phyloP scores from a whole-genome alignment of 768 basidiomycete species.

The Boletellus ananiceps region DNA sequence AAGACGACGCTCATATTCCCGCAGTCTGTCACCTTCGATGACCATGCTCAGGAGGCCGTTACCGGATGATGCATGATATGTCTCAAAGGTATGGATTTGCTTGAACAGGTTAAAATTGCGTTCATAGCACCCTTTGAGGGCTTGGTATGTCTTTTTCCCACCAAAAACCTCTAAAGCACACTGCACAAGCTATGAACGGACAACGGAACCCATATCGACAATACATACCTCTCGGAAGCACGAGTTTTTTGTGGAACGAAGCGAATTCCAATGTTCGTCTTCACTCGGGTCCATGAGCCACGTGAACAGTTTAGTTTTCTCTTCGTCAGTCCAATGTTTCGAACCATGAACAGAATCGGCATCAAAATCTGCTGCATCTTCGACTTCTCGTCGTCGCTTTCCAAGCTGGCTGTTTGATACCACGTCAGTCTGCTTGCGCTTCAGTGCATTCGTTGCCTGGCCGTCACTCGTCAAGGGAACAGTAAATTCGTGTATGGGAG shows the following conservation, averaged over 20 bases:
- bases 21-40: slow-evolving; percentile 58
- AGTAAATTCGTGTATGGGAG: slow-evolving; percentile 32
- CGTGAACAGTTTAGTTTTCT: slow-evolving; percentile 70
- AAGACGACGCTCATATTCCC: slow-evolving; percentile 70
- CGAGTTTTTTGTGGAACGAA: slow-evolving; percentile 77
- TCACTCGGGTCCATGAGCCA: slow-evolving; percentile 72
- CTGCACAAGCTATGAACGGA: slow-evolving; percentile 33
- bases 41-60: slow-evolving; percentile 37
- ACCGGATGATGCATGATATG: slow-evolving; percentile 35
- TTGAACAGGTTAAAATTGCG: slow-evolving; percentile 83
- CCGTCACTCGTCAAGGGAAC: slow-evolving; percentile 27
- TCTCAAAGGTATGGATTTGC: slow-evolving; percentile 72
- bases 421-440: slow-evolving; percentile 48
- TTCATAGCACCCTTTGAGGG: slow-evolving; percentile 80
- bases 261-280: slow-evolving; percentile 75
- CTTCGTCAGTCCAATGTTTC: slow-evolving; percentile 83
- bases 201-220: not conserved
- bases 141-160: slow-evolving; percentile 77
- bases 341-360: slow-evolving; percentile 51
- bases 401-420: slow-evolving; percentile 23
- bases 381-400: slow-evolving; percentile 30
- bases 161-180: slow-evolving; percentile 69
- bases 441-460: slow-evolving; percentile 19
- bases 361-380: slow-evolving; percentile 29
- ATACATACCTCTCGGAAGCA: slow-evolving; percentile 67